These are phyloP conservation scores for Yamadazyma triangularis DNA, from an alignment of 1,139 yeast species.

Conservation along the genomic window DNA sequence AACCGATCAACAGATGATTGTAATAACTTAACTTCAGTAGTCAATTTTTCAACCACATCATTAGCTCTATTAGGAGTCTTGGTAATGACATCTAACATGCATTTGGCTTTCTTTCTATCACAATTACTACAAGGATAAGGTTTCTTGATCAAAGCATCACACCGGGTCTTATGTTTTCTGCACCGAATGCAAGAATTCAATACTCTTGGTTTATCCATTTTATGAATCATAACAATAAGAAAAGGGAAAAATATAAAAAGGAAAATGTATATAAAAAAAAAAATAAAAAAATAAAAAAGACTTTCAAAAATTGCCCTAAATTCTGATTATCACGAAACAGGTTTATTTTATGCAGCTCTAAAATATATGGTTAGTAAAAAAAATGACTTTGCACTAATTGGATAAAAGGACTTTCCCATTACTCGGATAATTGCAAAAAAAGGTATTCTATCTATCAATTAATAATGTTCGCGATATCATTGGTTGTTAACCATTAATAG, in stretches of 20 bases:
- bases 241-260: too few relatives aligned
- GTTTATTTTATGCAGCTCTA: too few relatives aligned
- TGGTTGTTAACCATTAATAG: too few relatives aligned
- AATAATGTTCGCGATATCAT: not conserved
- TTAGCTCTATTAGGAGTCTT: conserved; percentile 23
- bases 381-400: not conserved
- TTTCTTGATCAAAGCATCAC: conserved; percentile 49
- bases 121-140: conserved; percentile 61
- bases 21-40: conserved; percentile 25
- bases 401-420: conserved; percentile 1
- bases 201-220: conserved; percentile 14
- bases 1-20: conserved; percentile 21
- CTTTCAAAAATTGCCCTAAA: too few relatives aligned
- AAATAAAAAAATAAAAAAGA: too few relatives aligned
- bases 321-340: too few relatives aligned
- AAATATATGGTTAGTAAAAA: not conserved
- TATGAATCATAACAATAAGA: conserved; percentile 5
- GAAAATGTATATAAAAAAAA: not conserved
- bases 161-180: conserved; percentile 60
- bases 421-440: conserved; percentile 1
- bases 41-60: conserved; percentile 29
- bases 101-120: conserved; percentile 43
- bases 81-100: conserved; percentile 45
- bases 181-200: conserved; percentile 61
- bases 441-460: not conserved